Base-by-base conservation (phyloP, 2,329 filamentous ascomycete genomes). In the Fusarium pilosicola region DNA sequence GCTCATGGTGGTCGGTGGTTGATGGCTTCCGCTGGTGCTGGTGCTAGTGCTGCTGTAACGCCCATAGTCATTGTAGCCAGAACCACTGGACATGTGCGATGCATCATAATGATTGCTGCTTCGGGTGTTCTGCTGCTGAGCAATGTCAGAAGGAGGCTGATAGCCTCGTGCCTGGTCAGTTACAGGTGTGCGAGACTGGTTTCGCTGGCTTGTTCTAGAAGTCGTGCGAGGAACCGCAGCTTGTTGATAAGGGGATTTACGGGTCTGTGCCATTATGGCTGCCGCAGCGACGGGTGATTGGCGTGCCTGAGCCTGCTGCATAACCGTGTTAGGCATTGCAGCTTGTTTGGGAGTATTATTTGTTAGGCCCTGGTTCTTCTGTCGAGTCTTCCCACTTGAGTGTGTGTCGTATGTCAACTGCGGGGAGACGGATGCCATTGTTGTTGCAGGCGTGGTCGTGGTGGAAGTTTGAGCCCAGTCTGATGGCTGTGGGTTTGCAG, bases 181-280 rank as follows among this genome's bases (percentile, higher is more conserved):
- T 24, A 76, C 71, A 7, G 81, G 79, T 28, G 81, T 80, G 22
- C 74, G 78, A 10, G 70, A 79, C 60, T 82, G 80, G 3, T 77
- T 66, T 46, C 80, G 79, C n/a, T 82, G 81, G 6, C 79, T 77
- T 49, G 83, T 81, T 58, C 80, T 76, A 18, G 84, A 84, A 64
- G 78, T 78, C 17, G 79, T 74, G 30, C 78, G 76, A 58, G 80
- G 66, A 30, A 71, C 66, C 41, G 72, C 65, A 49, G 66, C 60
- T 39, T 77, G 68, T 65, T 81, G 79, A 36, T 80, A 79, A 1
- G 80, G 79, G 22, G 82, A 83, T 36, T 74, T 75, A 42, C 79
- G 80, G 14, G 77, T 75, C 5, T 78, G 76, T 1, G 80, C 66
- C 46, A 79, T 73, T 78, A 82, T 71, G 71, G 80, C 71, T 76